These are phyloP conservation scores for Saccharomyces hybrid DNA, from an alignment of 1,139 yeast genomes.

Conservation along the genomic window DNA sequence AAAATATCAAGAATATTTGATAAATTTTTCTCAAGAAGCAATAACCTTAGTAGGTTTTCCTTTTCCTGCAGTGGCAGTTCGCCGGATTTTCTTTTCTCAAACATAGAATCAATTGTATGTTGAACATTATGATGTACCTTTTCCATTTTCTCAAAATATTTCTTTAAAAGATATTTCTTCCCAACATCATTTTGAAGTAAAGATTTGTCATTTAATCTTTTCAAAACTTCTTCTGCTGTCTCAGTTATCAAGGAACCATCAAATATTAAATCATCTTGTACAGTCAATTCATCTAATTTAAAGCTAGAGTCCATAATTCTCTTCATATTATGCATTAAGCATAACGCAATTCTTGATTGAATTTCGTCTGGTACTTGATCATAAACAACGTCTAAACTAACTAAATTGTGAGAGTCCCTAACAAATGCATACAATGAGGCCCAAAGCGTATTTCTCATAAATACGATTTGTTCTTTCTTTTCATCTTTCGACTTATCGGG, in stretches of 20 bases:
- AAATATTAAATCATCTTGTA: constrained; percentile 43
- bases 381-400: constrained; percentile 66
- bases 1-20: constrained; percentile 57
- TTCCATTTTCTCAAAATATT: constrained; percentile 46
- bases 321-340: constrained; percentile 80
- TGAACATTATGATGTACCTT: constrained; percentile 51
- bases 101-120: constrained; percentile 51
- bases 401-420: constrained; percentile 53
- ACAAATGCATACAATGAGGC: constrained; percentile 68
- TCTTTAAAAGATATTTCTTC: constrained; percentile 35
- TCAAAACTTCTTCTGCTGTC: constrained; percentile 54
- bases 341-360: constrained; percentile 70
- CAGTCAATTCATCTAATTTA: constrained; percentile 27
- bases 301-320: constrained; percentile 41
- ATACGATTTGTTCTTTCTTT: constrained; percentile 35
- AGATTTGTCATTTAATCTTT: constrained; percentile 28
- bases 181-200: constrained; percentile 32
- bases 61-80: constrained; percentile 57
- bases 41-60: constrained; percentile 57
- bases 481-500: constrained; percentile 5
- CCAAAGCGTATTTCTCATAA: constrained; percentile 34
- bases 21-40: constrained; percentile 57
- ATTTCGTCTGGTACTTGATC: constrained; percentile 61
- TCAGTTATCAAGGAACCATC: constrained; percentile 55
- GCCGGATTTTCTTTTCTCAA: constrained; percentile 49